phyloP scores from a whole-genome alignment of 2,329 filamentous ascomycete species.

The Hymenoscyphus linearis region DNA sequence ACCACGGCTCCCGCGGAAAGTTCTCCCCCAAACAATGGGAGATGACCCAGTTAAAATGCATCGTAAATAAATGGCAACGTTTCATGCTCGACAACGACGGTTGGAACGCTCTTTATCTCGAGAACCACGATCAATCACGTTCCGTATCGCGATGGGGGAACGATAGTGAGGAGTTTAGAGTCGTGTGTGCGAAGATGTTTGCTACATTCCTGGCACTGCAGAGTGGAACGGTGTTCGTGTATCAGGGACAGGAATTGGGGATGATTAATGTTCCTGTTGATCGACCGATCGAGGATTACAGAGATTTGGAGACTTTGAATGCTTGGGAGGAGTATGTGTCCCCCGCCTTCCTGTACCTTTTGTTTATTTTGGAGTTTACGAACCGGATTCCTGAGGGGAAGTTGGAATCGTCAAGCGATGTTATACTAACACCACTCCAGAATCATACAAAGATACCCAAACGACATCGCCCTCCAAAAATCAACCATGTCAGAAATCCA shows the following conservation, averaged over 20 bases:
- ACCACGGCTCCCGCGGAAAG: conserved; percentile 41
- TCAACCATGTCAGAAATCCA: conserved; percentile 45
- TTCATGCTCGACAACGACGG: conserved; percentile 47
- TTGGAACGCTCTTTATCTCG: conserved; percentile 53
- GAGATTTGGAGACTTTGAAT: conserved; percentile 58
- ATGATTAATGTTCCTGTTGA: conserved; percentile 50
- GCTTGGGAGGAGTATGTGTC: conserved; percentile 38
- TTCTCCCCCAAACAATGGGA: conserved; percentile 39
- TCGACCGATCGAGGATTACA: conserved; percentile 62
- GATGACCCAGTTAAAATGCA: conserved; percentile 38
- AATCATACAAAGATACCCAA: conserved; percentile 30
- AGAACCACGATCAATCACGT: conserved; percentile 53
- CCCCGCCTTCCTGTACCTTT: conserved; percentile 9
- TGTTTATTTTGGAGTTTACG: no score
- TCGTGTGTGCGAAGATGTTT: conserved; percentile 47
- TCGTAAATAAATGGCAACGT: conserved; percentile 46
- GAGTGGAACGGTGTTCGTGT: conserved; percentile 52
- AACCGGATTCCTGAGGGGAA: neutral
- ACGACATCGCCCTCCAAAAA: conserved; percentile 36
- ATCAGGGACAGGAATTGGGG: conserved; percentile 56
- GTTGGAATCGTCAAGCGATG: neutral
- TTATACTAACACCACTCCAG: conserved; percentile 18
- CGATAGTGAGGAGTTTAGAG: conserved; percentile 38
- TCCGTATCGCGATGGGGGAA: conserved; percentile 43
- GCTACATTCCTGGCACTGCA: conserved; percentile 45